Evolutionary conservation across 345 rosid genomes (phyloP), one percentile per base, ranked within the genome.

Genomic region (Aquilaria sinensis): DNA sequence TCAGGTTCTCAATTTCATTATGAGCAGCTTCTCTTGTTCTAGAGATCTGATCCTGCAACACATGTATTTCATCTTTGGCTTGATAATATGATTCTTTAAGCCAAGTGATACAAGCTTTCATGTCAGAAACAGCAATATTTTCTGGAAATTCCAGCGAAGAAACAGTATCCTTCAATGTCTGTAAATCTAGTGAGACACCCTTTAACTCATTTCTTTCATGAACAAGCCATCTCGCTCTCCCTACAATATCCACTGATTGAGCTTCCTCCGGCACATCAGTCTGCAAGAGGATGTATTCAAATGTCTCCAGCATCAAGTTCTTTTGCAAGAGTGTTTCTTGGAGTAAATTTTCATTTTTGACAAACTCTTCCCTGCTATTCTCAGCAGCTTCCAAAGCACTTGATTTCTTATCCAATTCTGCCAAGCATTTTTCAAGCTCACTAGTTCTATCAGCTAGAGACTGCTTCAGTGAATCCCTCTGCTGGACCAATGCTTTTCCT

Each of bases 401-500:
- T 47, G 81, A 76, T 74, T 75, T 89, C 79, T 80, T 90, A 48
- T 81, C 71, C 71, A 92, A 65, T 58, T 89, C 90, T 64, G 62
- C 68, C 75, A 76, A 56, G 70, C 82, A 87, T 68, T 77, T 89
- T 67, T 85, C 90, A 60, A 93, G 87, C 82, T 86, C 98, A 23
- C 61, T 74, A 10, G 81, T 70, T 78, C 80, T 89, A 58, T 81
- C 90, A 34, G 85, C 83, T 63, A 93, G 73, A 64, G 92, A 77
- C 62, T 79, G 90, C 85, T 83, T 89, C 69, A 93, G 77, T 5
- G 80, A 84, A 67, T 89, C 98, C 47, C 97, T 84, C 64, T 81
- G 88, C 84, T 93, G 98, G 75, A 93, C 90, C 82, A 93, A 68
- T 31, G 94, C 92, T 77, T 93, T 93, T 31, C 98, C 98, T 73